Conservation (phyloP, 306 rosid genomes). For the Vigna reflexopilosa region DNA sequence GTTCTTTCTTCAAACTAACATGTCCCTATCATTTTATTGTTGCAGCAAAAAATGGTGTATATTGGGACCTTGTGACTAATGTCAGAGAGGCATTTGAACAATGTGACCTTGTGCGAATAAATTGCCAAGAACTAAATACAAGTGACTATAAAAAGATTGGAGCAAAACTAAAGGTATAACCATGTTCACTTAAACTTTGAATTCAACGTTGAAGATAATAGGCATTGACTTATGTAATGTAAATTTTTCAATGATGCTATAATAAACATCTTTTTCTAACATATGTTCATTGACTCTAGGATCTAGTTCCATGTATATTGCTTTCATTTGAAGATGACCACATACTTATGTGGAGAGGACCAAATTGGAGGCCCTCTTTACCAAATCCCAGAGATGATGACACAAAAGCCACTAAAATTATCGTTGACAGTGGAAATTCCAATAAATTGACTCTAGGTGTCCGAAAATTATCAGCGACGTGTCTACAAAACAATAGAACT, state of each 20-base stretch:
- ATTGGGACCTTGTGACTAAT: slow-evolving; percentile 63
- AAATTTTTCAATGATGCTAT: too few relatives aligned
- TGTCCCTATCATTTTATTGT: slow-evolving; percentile 13
- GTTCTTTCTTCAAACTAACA: slow-evolving; percentile 34
- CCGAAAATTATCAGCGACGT: slow-evolving; percentile 32
- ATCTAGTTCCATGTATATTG: too few relatives aligned
- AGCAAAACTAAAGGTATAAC: slow-evolving; percentile 48
- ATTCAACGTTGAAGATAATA: too few relatives aligned
- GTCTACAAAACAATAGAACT: slow-evolving; percentile 9
- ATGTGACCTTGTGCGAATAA: slow-evolving; percentile 76
- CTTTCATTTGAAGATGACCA: too few relatives aligned
- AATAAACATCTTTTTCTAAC: too few relatives aligned
- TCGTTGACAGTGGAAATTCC: slow-evolving; percentile 36
- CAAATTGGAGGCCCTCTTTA: too few relatives aligned
- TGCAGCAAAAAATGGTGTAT: slow-evolving; percentile 86
- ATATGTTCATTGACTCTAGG: too few relatives aligned
- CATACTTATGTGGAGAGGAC: too few relatives aligned
- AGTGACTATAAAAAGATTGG: slow-evolving; percentile 82
- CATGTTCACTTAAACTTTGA: too few relatives aligned
- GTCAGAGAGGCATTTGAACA: slow-evolving; percentile 84
- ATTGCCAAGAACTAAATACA: slow-evolving; percentile 73
- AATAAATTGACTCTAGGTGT: slow-evolving; percentile 43
- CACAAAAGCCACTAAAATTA: slow-evolving; percentile 35
- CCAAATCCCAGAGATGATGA: too few relatives aligned
- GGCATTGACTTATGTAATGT: too few relatives aligned